Evolutionary conservation across 805 yeast genomes (phyloP).

Genomic region (Candida takata): DNA sequence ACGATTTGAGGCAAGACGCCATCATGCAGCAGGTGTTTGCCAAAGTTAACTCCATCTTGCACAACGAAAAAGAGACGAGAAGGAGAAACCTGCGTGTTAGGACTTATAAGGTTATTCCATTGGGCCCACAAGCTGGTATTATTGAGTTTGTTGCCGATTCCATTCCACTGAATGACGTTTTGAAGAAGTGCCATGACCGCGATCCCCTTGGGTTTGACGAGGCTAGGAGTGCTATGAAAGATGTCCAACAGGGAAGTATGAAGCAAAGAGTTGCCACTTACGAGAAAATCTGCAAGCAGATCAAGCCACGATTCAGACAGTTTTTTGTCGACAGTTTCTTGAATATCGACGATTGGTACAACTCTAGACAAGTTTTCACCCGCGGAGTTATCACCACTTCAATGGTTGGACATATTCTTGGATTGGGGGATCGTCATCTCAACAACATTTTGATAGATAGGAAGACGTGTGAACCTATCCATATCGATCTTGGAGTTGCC

Average conservation of each 20-base stretch:
- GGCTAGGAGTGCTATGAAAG: slow-evolving; percentile 62
- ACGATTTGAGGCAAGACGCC: slow-evolving; percentile 91
- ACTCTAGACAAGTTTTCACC: slow-evolving; percentile 54
- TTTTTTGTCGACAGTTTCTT: slow-evolving; percentile 65
- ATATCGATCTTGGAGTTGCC: slow-evolving; percentile 93
- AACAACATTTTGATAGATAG: slow-evolving; percentile 82
- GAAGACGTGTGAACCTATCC: slow-evolving; percentile 85
- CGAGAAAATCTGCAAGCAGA: slow-evolving; percentile 37
- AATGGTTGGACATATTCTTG: slow-evolving; percentile 80
- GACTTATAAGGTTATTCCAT: slow-evolving; percentile 84
- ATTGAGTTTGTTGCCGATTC: slow-evolving; percentile 86
- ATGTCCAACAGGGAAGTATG: slow-evolving; percentile 40
- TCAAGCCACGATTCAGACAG: slow-evolving; percentile 60
- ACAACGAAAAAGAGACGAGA: slow-evolving; percentile 46
- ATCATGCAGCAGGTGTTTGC: slow-evolving; percentile 96
- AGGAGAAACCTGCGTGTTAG: slow-evolving; percentile 56
- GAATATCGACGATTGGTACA: slow-evolving; percentile 70
- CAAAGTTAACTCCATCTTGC: slow-evolving; percentile 67
- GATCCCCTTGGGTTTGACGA: slow-evolving; percentile 43
- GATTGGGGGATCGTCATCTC: slow-evolving; percentile 93
- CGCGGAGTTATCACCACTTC: slow-evolving; percentile 81
- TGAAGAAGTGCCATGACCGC: slow-evolving; percentile 54
- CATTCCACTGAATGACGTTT: slow-evolving; percentile 57
- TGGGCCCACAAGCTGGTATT: slow-evolving; percentile 82
- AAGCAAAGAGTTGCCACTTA: slow-evolving; percentile 40